Evolutionary conservation across 345 rosid genomes (phyloP), one percentile per base, ranked within the genome.

Genomic region (Camelina hispida): DNA sequence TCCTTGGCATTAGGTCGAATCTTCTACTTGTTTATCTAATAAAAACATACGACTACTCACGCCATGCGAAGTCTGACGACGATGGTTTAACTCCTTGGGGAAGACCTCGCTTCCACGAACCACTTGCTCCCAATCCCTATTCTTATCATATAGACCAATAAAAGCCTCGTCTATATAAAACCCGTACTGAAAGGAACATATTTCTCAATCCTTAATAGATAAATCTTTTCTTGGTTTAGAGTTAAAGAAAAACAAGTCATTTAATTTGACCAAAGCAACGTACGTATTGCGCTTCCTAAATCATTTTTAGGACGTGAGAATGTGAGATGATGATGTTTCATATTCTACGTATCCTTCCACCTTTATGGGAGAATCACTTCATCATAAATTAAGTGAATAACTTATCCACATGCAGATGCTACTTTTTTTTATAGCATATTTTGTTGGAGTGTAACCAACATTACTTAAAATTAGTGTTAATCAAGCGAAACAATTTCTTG

Each of bases 351-450:
- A 38, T 59, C 46, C 5, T 56, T 59, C 46, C 64, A 59, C 20
- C 65, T 60, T 60, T 60, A 38, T 12, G 32, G 48, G 47, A 38
- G 65, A 37, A 38, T 60, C 66, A 60, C 65, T 60, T 37, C 47
- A 59, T 17, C 11, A 2, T 35, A 35, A 58, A 40, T 40, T 40
- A 11, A 58, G 44, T 35, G 1, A 0, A 16, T 35, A 35, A 9
- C 25, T 17, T 17, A 10, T 34, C 44, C 44, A 59, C 63, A 59
- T 59, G 42, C 42, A 57, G 30, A 28, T 57, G 44, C 28, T 59
- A 16, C 25, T 35, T 59, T 35, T 35, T 35, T 16, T 4, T 2
- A 16, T 9, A 22, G 4, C 9, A 58, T 25, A 54, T 25, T 54
- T 25, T 54, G 17, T 25, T 54, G 37, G n/a, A 2, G 35, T 23